phyloP scores from a whole-genome alignment of 345 rosid genomes.

The Arabis hirsuta region DNA sequence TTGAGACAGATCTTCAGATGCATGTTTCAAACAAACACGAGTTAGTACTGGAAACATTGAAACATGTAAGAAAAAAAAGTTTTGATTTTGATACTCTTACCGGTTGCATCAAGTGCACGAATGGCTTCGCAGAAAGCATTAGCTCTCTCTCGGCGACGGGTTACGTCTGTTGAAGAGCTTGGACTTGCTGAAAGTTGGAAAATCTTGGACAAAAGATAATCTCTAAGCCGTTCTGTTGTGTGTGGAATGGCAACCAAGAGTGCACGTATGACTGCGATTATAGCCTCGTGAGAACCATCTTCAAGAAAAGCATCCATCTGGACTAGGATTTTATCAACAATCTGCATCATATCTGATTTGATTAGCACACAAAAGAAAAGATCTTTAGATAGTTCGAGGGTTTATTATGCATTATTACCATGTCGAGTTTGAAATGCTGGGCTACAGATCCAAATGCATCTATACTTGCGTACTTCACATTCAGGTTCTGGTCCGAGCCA shows the following conservation, averaged over 20 bases:
- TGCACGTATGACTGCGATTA: conserved; percentile 86
- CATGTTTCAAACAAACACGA: conserved; percentile 10
- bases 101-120: conserved; percentile 97
- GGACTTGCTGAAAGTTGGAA: conserved; percentile 75
- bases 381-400: not conserved
- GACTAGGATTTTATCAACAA: conserved; percentile 94
- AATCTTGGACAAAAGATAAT: conserved; percentile 89
- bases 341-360: conserved; percentile 54
- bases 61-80: conserved; percentile 16
- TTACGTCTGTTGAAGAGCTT: conserved; percentile 62
- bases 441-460: conserved; percentile 98
- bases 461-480: conserved; percentile 91
- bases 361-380: conserved; percentile 24
- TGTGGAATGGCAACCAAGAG: conserved; percentile 87
- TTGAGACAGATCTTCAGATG: conserved; percentile 68
- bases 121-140: conserved; percentile 90
- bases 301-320: conserved; percentile 99
- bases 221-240: conserved; percentile 87
- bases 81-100: conserved; percentile 47
- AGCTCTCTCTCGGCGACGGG: conserved; percentile 80
- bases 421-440: conserved; percentile 88
- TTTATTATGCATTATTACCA: conserved; percentile 50
- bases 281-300: conserved; percentile 98
- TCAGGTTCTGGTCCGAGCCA: conserved; percentile 92
- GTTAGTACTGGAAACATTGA: conserved; percentile 10